phyloP scores from a whole-genome alignment of 2,329 filamentous ascomycete genomes.

The Colletotrichum sp. region DNA sequence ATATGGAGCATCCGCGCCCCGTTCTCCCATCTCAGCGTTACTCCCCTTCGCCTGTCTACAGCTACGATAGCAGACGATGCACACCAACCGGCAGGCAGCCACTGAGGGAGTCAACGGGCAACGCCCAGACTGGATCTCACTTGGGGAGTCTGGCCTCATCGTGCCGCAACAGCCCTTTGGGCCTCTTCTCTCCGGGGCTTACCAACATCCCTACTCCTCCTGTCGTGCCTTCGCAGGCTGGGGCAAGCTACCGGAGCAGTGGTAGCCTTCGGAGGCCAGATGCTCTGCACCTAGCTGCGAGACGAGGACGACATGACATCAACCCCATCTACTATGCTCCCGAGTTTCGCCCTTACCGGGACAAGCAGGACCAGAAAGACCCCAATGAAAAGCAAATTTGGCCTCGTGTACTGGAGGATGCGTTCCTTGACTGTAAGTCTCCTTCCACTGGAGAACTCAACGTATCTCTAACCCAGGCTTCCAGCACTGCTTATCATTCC shows the following conservation, averaged over 20 bases:
- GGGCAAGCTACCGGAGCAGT: slow-evolving; percentile 34
- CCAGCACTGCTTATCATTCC: slow-evolving; percentile 69
- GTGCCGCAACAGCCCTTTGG: slow-evolving; percentile 47
- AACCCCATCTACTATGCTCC: slow-evolving; percentile 68
- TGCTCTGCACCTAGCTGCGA: slow-evolving; percentile 27
- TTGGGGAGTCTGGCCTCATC: slow-evolving; percentile 38
- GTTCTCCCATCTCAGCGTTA: slow-evolving; percentile 57
- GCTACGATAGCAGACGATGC: slow-evolving; percentile 48
- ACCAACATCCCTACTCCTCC: slow-evolving; percentile 53
- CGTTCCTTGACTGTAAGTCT: slow-evolving; percentile 68
- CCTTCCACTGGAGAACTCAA: not conserved
- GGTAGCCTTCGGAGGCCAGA: slow-evolving; percentile 33
- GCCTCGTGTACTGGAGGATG: slow-evolving; percentile 67
- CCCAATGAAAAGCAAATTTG: slow-evolving; percentile 66
- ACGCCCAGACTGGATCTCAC: slow-evolving; percentile 45
- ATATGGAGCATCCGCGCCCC: slow-evolving; percentile 41
- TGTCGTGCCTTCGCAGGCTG: slow-evolving; percentile 55
- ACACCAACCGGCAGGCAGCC: slow-evolving; percentile 44
- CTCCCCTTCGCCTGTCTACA: slow-evolving; percentile 50
- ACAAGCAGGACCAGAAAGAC: slow-evolving; percentile 68
- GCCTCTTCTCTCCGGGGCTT: slow-evolving; percentile 49
- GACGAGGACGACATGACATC: slow-evolving; percentile 40
- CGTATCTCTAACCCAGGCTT: not conserved
- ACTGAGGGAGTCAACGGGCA: slow-evolving; percentile 57
- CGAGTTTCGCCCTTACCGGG: slow-evolving; percentile 69